Conservation (phyloP, 805 yeast genomes). For the Candida tibetensis region DNA sequence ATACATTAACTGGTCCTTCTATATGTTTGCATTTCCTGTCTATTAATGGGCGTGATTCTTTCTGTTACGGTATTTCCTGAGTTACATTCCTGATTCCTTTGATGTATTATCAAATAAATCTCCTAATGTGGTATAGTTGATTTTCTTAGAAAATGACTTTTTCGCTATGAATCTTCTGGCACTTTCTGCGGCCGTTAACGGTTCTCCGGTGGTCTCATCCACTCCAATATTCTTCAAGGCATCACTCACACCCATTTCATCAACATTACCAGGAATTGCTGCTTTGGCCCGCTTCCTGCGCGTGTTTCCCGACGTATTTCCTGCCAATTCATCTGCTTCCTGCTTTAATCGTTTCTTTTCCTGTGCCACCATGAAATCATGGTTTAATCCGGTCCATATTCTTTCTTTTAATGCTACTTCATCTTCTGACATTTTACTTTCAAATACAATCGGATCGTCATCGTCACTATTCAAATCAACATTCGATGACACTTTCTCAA, state of each 20-base stretch:
- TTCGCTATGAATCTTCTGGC: conserved; percentile 74
- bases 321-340: conserved; percentile 85
- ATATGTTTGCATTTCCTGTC: too few relatives aligned
- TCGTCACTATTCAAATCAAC: conserved; percentile 62
- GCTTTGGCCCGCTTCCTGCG: conserved; percentile 45
- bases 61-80: too few relatives aligned
- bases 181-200: conserved; percentile 68
- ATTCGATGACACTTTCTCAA: conserved; percentile 54
- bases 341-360: conserved; percentile 78
- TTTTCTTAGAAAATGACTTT: conserved; percentile 79
- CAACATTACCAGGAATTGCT: conserved; percentile 15
- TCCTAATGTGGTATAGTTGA: conserved; percentile 81
- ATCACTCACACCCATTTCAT: conserved; percentile 27
- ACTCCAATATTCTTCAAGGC: conserved; percentile 42
- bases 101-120: conserved; percentile 32
- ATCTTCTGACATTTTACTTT: conserved; percentile 58
- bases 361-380: conserved; percentile 80
- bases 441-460: conserved; percentile 77
- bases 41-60: too few relatives aligned
- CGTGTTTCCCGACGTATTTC: conserved; percentile 49
- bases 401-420: conserved; percentile 74
- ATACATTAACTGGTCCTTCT: too few relatives aligned
- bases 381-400: conserved; percentile 87
- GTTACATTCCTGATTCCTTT: not conserved
- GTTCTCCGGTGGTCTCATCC: conserved; percentile 39